Evolutionary conservation across 2,329 filamentous ascomycete species (phyloP).

Genomic region (Lecanicillium sp.): DNA sequence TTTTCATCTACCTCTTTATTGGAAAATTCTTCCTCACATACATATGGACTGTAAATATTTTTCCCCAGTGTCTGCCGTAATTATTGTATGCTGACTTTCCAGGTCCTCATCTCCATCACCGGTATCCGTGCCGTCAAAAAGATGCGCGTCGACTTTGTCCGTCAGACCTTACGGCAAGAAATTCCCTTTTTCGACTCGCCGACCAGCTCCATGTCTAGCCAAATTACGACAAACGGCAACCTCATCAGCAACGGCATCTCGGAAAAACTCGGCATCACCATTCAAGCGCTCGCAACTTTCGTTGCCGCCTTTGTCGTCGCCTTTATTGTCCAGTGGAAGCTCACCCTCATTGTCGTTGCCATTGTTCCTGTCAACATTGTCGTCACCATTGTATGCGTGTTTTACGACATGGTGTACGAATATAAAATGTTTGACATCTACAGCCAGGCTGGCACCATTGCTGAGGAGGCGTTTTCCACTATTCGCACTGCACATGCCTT

Average conservation of each 20-base stretch:
- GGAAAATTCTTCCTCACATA: slow-evolving; percentile 47
- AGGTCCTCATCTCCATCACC: slow-evolving; percentile 28
- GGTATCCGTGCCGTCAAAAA: slow-evolving; percentile 28
- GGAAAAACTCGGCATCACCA: slow-evolving; percentile 33
- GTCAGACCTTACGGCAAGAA: slow-evolving; percentile 38
- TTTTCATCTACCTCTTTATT: slow-evolving; percentile 50
- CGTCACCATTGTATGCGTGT: slow-evolving; percentile 28
- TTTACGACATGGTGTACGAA: slow-evolving; percentile 32
- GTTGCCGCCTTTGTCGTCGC: slow-evolving; percentile 30
- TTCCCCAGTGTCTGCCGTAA: neutral
- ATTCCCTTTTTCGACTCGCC: slow-evolving; percentile 45
- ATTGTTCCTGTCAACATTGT: slow-evolving; percentile 36
- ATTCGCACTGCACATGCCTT: slow-evolving; percentile 44
- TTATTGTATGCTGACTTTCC: neutral
- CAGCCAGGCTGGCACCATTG: slow-evolving; percentile 32
- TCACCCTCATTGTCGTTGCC: slow-evolving; percentile 34
- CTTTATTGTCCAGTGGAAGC: slow-evolving; percentile 31
- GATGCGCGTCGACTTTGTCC: slow-evolving; percentile 29
- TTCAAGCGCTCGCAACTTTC: slow-evolving; percentile 32
- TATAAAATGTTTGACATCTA: slow-evolving; percentile 35
- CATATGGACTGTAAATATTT: slow-evolving; percentile 37
- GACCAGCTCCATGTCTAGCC: slow-evolving; percentile 33
- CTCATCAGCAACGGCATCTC: slow-evolving; percentile 35
- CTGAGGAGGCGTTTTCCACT: slow-evolving; percentile 40
- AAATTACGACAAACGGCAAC: slow-evolving; percentile 40